These are phyloP conservation scores for Leucoagaricus sp. DNA, from an alignment of 1,284 basidiomycete genomes.

Conservation along the genomic window DNA sequence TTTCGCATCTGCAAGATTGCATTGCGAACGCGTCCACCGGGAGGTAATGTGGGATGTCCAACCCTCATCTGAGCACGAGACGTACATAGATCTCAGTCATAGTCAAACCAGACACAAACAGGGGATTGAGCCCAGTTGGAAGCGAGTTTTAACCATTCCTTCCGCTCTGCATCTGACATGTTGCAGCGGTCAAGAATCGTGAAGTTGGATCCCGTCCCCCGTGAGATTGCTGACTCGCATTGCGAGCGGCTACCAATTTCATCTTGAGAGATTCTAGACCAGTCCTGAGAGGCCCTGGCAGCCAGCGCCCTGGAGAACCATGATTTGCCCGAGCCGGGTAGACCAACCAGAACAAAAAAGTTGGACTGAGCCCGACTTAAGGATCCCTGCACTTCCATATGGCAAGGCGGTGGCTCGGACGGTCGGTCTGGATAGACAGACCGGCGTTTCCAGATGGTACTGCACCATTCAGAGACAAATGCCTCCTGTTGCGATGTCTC, in stretches of 20 bases:
- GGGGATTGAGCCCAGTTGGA: conserved; percentile 45
- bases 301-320: conserved; percentile 50
- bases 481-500: conserved; percentile 57
- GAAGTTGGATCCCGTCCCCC: conserved; percentile 30
- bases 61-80: conserved; percentile 55
- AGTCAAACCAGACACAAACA: conserved; percentile 60
- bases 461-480: conserved; percentile 58
- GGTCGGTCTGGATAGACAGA: conserved; percentile 47
- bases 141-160: conserved; percentile 50
- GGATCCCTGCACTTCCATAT: conserved; percentile 44
- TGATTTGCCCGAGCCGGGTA: conserved; percentile 64
- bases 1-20: conserved; percentile 57
- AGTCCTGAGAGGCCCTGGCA: conserved; percentile 41
- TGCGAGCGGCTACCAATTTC: conserved; percentile 48
- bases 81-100: conserved; percentile 47
- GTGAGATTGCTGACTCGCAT: conserved; percentile 53
- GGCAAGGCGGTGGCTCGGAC: conserved; percentile 48
- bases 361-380: conserved; percentile 33
- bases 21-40: conserved; percentile 53
- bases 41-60: conserved; percentile 59
- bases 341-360: conserved; percentile 55
- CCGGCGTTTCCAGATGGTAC: conserved; percentile 59
- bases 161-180: conserved; percentile 45
- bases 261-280: conserved; percentile 49
- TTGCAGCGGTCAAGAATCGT: conserved; percentile 61